A percentile compares a stretch with the other conserved stretches of the same genome.
phyloP scores from a whole-genome alignment of 2,329 filamentous ascomycete species.

The Alternaria arborescens region DNA sequence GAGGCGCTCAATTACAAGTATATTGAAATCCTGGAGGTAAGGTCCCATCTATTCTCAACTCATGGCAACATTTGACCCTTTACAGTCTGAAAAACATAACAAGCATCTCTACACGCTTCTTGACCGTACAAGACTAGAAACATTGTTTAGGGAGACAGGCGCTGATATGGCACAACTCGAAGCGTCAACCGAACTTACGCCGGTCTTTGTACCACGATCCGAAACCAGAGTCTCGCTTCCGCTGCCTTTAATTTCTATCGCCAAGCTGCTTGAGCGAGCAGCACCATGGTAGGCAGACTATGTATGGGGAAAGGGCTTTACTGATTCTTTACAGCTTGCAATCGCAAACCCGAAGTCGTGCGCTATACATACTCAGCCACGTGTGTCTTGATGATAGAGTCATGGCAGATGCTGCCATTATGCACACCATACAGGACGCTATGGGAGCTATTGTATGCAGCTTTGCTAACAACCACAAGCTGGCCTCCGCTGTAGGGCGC shows the following conservation, averaged over 20 bases:
- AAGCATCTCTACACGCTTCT: conserved; percentile 45
- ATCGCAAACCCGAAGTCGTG: conserved; percentile 29
- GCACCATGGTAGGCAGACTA: conserved; percentile 35
- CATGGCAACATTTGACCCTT: conserved; percentile 9
- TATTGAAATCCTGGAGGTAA: conserved; percentile 41
- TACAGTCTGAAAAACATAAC: conserved; percentile 21
- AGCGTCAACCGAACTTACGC: conserved; percentile 10
- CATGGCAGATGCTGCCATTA: conserved; percentile 25
- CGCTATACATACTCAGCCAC: conserved; percentile 39
- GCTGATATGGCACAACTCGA: conserved; percentile 47
- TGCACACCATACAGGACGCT: conserved; percentile 40
- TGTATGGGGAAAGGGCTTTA: background rate
- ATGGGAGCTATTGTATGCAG: conserved; percentile 44
- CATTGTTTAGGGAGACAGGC: conserved; percentile 68
- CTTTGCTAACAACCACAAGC: conserved; percentile 31
- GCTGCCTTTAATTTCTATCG: conserved; percentile 31
- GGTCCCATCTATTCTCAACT: background rate
- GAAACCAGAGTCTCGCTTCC: conserved; percentile 27
- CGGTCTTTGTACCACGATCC: conserved; percentile 13
- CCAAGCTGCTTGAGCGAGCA: conserved; percentile 34
- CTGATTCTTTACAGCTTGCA: conserved; percentile 31
- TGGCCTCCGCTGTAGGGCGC: conserved; percentile 36
- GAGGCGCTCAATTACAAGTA: conserved; percentile 50
- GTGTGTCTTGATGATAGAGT: conserved; percentile 46
- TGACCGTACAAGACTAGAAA: conserved; percentile 54